Base-by-base conservation (phyloP, 2,329 filamentous ascomycete genomes). In the Arachnopeziza araneosa region DNA sequence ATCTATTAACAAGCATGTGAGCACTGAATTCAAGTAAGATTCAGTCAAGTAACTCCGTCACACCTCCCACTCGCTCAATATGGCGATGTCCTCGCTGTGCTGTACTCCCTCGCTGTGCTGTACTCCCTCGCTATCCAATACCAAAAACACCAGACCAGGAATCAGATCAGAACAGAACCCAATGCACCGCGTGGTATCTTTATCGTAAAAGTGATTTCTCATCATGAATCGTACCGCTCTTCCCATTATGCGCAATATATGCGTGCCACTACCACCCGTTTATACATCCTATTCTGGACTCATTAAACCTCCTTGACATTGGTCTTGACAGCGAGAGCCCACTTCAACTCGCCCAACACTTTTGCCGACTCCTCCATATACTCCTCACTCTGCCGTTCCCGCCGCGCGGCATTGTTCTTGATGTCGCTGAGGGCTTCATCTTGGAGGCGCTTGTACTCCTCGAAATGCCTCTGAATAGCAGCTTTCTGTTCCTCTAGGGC, bases 271-370 rank as follows among this genome's bases (percentile, higher is more conserved):
- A 21, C 22, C 52, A 10, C n/a, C 23, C 24, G 6, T 22, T 21
- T 49, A 30, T 30, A 30, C 21, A 50, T 44, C 23, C 48, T 22
- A 24, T 12, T 19, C 21, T 3, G n/a, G 8, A 44, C 24, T 77
- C 71, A 85, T 72, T 81, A 73, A 7, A 83, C 81, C 58, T 77
- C 82, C 60, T 77, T 78, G 59, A 87, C 79, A 64, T 82, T 85
- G 62, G 82, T 75, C 75, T 89, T 86, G 56, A 89, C 80, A 57
- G 81, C 84, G 64, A 92, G 79, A 17, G 89, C 87, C 89, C 89
- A 92, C 69, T 79, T 83, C 73, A 93, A 79, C 76, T 90, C 84
- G 63, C 85, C 79, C 55, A 89, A 76, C n/a, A 83, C 81, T 66
- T 82, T 78, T 65, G 79, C 78, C 51, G 86, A 76, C 69, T 87